A percentile compares a stretch with the other conserved stretches of the same genome.
Conservation (phyloP, 371 early-diverging fungal species). For the Mortierella sp. region DNA sequence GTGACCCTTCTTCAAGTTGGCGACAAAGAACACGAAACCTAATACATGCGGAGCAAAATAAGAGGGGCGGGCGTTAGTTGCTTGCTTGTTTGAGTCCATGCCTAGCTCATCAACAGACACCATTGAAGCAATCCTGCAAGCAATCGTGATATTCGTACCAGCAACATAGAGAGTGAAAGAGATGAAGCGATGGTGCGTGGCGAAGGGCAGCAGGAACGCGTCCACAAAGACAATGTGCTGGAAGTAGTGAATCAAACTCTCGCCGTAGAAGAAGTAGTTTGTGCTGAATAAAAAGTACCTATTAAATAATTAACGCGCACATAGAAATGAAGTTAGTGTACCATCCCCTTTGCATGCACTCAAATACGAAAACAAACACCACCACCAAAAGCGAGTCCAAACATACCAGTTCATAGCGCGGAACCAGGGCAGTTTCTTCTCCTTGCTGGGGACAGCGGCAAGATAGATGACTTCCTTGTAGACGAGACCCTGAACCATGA, state of each 20-base stretch:
- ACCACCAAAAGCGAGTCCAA: background rate
- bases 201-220: constrained; percentile 85
- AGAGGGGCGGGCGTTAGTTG: background rate
- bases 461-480: constrained; percentile 95
- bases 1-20: constrained; percentile 91
- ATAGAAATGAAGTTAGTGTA: background rate
- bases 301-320: background rate
- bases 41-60: background rate
- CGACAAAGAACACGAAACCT: constrained; percentile 95
- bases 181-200: constrained; percentile 95
- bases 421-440: constrained; percentile 92
- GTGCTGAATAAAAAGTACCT: constrained; percentile 89
- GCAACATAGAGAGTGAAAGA: constrained; percentile 90
- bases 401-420: constrained; percentile 92
- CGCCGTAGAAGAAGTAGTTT: constrained; percentile 95
- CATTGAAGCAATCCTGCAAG: background rate
- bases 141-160: constrained; percentile 60
- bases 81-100: background rate
- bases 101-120: background rate
- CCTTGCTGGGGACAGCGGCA: constrained; percentile 86
- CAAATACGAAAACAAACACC: constrained; percentile 22
- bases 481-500: constrained; percentile 82
- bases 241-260: constrained; percentile 91
- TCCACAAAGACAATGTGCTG: constrained; percentile 84
- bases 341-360: background rate